Conservation (phyloP, 306 rosid genomes). For the Spatholobus suberectus region DNA sequence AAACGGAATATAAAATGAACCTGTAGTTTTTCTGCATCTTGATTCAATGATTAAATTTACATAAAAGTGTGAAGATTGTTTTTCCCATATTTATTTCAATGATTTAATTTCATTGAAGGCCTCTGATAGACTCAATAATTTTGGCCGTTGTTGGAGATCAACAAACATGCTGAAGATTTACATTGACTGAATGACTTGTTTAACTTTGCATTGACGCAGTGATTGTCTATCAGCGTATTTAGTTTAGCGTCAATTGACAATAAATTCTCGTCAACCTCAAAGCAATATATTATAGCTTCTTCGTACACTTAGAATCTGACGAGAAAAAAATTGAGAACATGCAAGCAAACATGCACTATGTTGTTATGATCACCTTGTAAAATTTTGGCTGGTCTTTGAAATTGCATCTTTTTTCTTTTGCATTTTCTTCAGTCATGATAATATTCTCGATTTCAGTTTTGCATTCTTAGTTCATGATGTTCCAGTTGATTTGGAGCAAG, state of each 20-base stretch:
- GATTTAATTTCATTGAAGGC: background rate
- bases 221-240: no score
- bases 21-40: background rate
- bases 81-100: no score
- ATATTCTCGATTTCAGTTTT: no score
- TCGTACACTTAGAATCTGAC: no score
- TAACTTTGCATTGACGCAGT: background rate
- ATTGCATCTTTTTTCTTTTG: background rate
- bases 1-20: slow-evolving; percentile 1
- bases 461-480: background rate
- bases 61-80: background rate
- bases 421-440: no score
- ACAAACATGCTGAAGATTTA: slow-evolving; percentile 12
- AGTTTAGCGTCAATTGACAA: no score
- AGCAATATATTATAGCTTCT: no score
- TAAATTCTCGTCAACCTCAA: no score
- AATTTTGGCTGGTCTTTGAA: background rate
- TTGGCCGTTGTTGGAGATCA: background rate
- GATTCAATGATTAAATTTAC: background rate
- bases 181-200: background rate
- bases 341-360: no score
- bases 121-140: background rate
- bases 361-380: background rate
- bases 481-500: background rate
- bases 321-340: no score